These are phyloP conservation scores for Vicia faba DNA, from an alignment of 306 rosid genomes.

Conservation along the genomic window DNA sequence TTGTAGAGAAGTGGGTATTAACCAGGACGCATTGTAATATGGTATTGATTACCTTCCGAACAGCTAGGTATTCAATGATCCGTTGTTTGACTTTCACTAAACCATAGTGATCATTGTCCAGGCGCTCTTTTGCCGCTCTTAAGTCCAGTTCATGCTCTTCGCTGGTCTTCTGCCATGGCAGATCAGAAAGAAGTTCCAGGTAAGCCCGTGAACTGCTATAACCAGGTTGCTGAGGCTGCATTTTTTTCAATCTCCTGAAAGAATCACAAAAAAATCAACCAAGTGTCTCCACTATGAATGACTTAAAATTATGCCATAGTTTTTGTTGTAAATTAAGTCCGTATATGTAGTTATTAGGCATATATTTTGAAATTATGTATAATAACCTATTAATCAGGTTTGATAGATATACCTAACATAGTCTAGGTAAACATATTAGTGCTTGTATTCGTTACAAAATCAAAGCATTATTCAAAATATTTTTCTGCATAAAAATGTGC, in stretches of 20 bases:
- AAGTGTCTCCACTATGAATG: slow-evolving; percentile 19
- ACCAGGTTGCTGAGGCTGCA: slow-evolving; percentile 99
- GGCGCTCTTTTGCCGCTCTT: slow-evolving; percentile 83
- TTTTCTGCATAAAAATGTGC: background rate
- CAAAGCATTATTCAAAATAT: background rate
- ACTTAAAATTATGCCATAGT: background rate
- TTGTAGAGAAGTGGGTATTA: slow-evolving; percentile 26
- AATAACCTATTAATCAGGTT: background rate
- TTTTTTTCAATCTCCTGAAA: slow-evolving; percentile 92
- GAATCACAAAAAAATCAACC: slow-evolving; percentile 21
- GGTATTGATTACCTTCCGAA: slow-evolving; percentile 75
- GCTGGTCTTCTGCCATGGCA: slow-evolving; percentile 88
- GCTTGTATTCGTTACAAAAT: background rate
- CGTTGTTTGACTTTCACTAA: slow-evolving; percentile 91
- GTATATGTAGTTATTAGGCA: background rate
- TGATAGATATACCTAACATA: background rate
- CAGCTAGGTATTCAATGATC: slow-evolving; percentile 93
- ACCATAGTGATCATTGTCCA: slow-evolving; percentile 93
- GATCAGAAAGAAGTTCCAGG: slow-evolving; percentile 96
- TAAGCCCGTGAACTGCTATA: slow-evolving; percentile 89
- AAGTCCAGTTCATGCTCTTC: slow-evolving; percentile 84
- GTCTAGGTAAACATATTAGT: background rate
- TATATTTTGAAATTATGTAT: slow-evolving; percentile 1
- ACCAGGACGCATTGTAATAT: slow-evolving; percentile 23
- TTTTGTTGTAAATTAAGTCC: background rate